Conservation (phyloP, 495 filamentous ascomycete species). For the Penicillium pulvis region DNA sequence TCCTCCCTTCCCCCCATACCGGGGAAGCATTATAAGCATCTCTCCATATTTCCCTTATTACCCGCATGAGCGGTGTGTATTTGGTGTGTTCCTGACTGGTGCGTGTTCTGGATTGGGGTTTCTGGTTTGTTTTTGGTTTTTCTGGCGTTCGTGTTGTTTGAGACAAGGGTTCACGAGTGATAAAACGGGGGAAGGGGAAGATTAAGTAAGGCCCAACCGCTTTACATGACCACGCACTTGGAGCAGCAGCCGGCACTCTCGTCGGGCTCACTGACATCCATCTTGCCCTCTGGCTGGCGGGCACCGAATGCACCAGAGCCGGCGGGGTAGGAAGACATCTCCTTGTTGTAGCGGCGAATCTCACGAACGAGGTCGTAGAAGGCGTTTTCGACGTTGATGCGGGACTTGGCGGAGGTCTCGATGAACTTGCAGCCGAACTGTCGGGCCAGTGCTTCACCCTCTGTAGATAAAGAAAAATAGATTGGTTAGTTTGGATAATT, state of each 20-base stretch:
- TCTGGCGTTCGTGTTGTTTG: conserved; percentile 4
- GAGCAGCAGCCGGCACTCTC: conserved; percentile 78
- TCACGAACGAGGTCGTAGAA: conserved; percentile 98
- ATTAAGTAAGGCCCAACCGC: background rate
- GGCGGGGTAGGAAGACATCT: conserved; percentile 82
- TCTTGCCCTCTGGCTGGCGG: conserved; percentile 66
- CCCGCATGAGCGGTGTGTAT: background rate
- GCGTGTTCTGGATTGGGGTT: conserved; percentile 2
- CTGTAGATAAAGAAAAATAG: conserved; percentile 48
- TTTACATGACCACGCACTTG: conserved; percentile 90
- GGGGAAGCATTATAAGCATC: conserved; percentile 9
- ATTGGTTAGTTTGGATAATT: background rate
- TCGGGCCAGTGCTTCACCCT: conserved; percentile 83
- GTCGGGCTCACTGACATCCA: conserved; percentile 75
- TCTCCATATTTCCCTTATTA: background rate
- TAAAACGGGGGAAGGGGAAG: background rate
- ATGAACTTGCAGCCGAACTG: conserved; percentile 97
- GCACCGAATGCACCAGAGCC: conserved; percentile 62
- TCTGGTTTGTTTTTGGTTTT: conserved; percentile 1
- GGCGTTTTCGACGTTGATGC: conserved; percentile 96
- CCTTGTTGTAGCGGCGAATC: conserved; percentile 96
- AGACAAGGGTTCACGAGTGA: conserved; percentile 1
- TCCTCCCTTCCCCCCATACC: background rate
- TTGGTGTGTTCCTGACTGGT: background rate
- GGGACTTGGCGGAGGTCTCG: conserved; percentile 97